Evolutionary conservation across 2,329 filamentous ascomycete genomes (phyloP), one percentile per base, ranked within the genome.

Genomic region (Fusarium newnesense): DNA sequence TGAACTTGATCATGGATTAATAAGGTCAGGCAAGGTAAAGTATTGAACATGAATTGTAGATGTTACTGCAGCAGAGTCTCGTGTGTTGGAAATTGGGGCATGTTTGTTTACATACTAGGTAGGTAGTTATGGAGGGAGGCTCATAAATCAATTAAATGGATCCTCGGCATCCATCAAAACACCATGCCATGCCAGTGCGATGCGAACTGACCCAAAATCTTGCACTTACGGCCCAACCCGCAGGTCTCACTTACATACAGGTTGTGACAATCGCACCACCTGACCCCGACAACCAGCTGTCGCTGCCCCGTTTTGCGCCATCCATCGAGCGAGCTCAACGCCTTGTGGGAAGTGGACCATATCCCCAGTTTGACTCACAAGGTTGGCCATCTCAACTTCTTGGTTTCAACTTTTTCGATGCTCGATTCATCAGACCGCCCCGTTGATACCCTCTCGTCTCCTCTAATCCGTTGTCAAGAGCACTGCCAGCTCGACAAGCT

Each of bases 201-300:
- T 73, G 59, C 58, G 70, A 73, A 73, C 58, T 73, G 70, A 49
- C 70, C 70, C 60, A 67, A 69, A 56, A 54, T 60, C 43, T 67
- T 57, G 44, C 64, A 54, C 50, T 63, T 49, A 63, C 70, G 67
- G 71, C 70, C 67, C 67, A 71, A 69, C 64, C 71, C 59, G 70
- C 58, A 61, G 62, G 57, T 65, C 53, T 72, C 52, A 67, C 69
- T 64, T 60, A 63, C 56, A 76, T 60, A 63, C 56, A 76, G 42
- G 60, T 60, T 69, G 64, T 70, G 67, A 77, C 63, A 68, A 73
- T 73, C 54, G 72, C 68, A 77, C 74, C 74, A 76, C 68, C 62
- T 72, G 66, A 59, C 64, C 76, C 72, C 56, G 66, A 76, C 66
- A 73, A 73, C 74, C 72, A 71, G 72, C 64, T 73, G 67, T 73